phyloP scores from a whole-genome alignment of 345 rosid species.

The Eucalyptus tenuipes region DNA sequence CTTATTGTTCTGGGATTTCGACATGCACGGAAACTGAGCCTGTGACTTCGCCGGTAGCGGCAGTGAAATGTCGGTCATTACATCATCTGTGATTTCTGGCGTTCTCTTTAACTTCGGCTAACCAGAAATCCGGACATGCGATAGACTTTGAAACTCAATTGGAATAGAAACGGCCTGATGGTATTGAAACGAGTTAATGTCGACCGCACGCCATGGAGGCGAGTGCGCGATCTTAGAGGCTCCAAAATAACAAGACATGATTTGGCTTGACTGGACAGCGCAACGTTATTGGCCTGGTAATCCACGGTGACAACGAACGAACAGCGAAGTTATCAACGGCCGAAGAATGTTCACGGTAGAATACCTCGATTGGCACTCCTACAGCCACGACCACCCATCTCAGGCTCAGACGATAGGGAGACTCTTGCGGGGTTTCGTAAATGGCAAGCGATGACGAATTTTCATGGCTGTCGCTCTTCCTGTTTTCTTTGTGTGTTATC shows the following conservation, averaged over 20 bases:
- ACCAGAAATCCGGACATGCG: too few species aligned
- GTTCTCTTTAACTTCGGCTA: too few species aligned
- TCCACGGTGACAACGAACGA: background rate
- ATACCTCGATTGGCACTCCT: accelerated
- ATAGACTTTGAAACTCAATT: too few species aligned
- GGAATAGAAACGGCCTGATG: background rate
- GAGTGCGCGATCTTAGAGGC: background rate
- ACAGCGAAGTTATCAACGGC: background rate
- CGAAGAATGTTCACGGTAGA: background rate
- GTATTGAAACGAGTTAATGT: background rate
- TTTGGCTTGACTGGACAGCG: background rate
- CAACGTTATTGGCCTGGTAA: background rate
- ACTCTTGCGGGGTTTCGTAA: too few species aligned
- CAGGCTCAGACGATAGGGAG: too few species aligned
- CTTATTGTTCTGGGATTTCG: background rate
- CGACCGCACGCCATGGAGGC: background rate
- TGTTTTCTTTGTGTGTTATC: too few species aligned
- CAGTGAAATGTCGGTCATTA: too few species aligned
- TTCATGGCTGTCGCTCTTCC: too few species aligned
- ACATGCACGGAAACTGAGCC: background rate
- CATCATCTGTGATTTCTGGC: too few species aligned
- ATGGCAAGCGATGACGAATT: too few species aligned
- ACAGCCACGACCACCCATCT: background rate
- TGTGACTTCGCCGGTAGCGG: background rate
- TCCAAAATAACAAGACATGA: background rate